Base-by-base conservation (phyloP, 2,329 filamentous ascomycete species). In the Beauveria medogensis region DNA sequence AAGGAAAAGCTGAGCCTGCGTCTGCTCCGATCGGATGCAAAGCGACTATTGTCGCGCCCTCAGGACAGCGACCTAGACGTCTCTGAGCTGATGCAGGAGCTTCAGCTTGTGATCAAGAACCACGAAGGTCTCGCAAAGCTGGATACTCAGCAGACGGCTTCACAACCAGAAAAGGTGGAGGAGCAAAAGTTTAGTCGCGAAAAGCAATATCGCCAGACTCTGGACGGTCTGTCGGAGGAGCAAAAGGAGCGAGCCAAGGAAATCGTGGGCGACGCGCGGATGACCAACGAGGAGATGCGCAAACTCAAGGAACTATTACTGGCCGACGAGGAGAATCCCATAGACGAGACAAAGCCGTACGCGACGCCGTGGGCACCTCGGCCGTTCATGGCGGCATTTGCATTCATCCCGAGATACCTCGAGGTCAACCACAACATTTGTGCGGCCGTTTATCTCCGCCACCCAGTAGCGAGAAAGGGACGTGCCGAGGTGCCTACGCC, bases 391-490 rank as follows among this genome's bases (percentile, higher is more conserved):
- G 82, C 84, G 56, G 87, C 92, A 0, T 99, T 99, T 75, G 92
- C 92, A 26, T 97, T 96, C 75, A 92, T 99, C 67, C 94, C 94
- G 12, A 81, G 90, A 59, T 99, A 97, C 74, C 84, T 99, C 63
- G 95, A 99, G 77, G 94, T 99, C 68, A 97, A 97, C 80, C 94
- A 96, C 74, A 95, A 92, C 70, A 89, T 97, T 69, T 99, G 94
- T 75, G 88, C 92, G 1, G 94, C 94, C 12, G 92, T 99, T 46
- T 99, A 99, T 74, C 78, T 99, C 64, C 84, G 94, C 62, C 93
- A 99, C 78, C 94, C 94, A 0, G 93, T 97, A 48, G 94, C 91
- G 28, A 82, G 92, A 63, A 88, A 88, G 3, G 92, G 92, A 12
- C 69, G 84, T 65, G 87, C 89, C 4, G 94, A 93, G 74, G 88